Evolutionary conservation across 805 yeast genomes (phyloP).

Genomic region (Ogataea polymorpha): DNA sequence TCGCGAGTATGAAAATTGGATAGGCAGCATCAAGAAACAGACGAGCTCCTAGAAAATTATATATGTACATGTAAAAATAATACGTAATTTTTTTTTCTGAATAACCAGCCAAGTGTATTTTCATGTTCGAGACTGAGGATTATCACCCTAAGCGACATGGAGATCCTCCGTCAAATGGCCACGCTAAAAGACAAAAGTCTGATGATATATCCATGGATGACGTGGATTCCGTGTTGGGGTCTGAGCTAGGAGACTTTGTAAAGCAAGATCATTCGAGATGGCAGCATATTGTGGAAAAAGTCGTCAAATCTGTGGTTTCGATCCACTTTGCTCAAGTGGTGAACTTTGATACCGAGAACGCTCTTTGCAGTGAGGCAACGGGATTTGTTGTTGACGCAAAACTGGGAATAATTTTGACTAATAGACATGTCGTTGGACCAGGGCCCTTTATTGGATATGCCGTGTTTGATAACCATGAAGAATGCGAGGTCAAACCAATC

Average conservation of each 20-base stretch:
- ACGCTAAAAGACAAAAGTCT: slow-evolving; percentile 4
- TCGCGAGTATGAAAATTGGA: slow-evolving; percentile 35
- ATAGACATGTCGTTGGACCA: slow-evolving; percentile 93
- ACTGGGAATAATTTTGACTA: slow-evolving; percentile 81
- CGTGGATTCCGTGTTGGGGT: slow-evolving; percentile 8
- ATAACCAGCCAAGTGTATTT: too few relatives aligned
- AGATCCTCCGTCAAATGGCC: background rate
- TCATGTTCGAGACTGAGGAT: slow-evolving; percentile 2
- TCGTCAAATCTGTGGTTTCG: slow-evolving; percentile 83
- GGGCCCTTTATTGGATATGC: slow-evolving; percentile 93
- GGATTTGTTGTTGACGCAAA: slow-evolving; percentile 89
- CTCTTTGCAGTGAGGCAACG: slow-evolving; percentile 86
- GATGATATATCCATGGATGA: slow-evolving; percentile 4
- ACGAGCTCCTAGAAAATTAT: slow-evolving; percentile 10
- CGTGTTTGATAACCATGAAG: slow-evolving; percentile 92
- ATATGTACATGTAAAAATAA: background rate
- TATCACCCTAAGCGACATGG: slow-evolving; percentile 1
- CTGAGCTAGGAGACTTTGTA: slow-evolving; percentile 8
- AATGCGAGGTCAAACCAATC: slow-evolving; percentile 78
- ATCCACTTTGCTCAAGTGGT: slow-evolving; percentile 86
- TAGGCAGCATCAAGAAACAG: slow-evolving; percentile 27
- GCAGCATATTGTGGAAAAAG: slow-evolving; percentile 78
- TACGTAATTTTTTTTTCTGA: too few relatives aligned
- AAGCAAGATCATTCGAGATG: slow-evolving; percentile 44
- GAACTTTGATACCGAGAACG: slow-evolving; percentile 80